Evolutionary conservation across 2,329 filamentous ascomycete genomes (phyloP).

Genomic region (Colletotrichum sp.): DNA sequence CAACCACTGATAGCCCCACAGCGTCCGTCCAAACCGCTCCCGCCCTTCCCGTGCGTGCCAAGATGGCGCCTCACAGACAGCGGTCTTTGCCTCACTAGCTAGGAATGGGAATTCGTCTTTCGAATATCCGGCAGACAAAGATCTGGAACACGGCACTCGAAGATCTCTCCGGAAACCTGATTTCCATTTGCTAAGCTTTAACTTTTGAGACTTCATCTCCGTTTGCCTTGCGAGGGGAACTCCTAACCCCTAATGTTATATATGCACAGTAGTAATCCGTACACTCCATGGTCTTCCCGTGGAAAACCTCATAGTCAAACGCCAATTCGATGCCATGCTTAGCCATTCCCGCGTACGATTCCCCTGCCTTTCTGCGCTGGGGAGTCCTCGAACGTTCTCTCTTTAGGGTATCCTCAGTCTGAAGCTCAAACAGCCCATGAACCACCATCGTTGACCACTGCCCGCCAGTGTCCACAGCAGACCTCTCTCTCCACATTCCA

Average conservation of each 20-base stretch:
- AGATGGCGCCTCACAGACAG: neutral
- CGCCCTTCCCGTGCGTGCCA: neutral
- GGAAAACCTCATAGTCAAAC: neutral
- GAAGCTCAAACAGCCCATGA: neutral
- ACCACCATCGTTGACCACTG: neutral
- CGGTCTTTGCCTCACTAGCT: neutral
- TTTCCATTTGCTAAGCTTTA: neutral
- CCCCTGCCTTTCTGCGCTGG: neutral
- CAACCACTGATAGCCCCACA: neutral
- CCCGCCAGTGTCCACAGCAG: neutral
- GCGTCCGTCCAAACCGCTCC: neutral
- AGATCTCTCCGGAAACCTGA: neutral
- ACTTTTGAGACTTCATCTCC: neutral
- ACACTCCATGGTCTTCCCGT: neutral
- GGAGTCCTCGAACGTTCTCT: neutral
- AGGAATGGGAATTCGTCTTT: neutral
- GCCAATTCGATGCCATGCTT: neutral
- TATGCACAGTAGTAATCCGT: slow-evolving; percentile 6
- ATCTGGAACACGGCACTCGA: neutral
- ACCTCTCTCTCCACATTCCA: neutral
- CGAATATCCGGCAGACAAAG: neutral
- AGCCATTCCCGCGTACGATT: neutral
- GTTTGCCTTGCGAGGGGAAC: neutral
- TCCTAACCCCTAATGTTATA: neutral
- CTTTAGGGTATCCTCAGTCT: neutral